These are phyloP conservation scores for Pythium guiyangense DNA, from an alignment of 352 stramenopile species.

Conservation along the genomic window DNA sequence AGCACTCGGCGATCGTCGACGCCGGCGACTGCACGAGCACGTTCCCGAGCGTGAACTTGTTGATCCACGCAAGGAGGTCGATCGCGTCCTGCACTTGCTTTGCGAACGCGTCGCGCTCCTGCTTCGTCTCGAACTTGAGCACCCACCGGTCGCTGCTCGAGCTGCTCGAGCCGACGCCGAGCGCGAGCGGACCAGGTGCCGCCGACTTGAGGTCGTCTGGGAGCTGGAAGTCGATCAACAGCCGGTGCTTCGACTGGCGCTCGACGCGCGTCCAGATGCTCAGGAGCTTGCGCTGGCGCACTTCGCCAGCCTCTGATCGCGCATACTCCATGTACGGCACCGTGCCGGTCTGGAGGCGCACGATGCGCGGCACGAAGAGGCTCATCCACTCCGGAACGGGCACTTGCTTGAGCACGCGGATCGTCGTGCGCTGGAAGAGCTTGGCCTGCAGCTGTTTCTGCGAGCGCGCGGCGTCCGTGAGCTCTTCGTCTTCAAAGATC, in stretches of 20 bases:
- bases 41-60: constrained; percentile 60
- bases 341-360: constrained; percentile 53
- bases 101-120: constrained; percentile 54
- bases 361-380: constrained; percentile 62
- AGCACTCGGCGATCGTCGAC: constrained; percentile 60
- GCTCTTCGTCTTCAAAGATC: constrained; percentile 30
- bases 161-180: constrained; percentile 6
- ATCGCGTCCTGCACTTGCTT: constrained; percentile 63
- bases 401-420: constrained; percentile 65
- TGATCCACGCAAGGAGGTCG: constrained; percentile 61
- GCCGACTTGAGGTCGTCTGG: constrained; percentile 21
- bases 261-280: constrained; percentile 52
- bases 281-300: constrained; percentile 61
- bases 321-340: constrained; percentile 67
- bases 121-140: constrained; percentile 71
- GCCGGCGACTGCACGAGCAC: constrained; percentile 51
- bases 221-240: constrained; percentile 61
- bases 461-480: constrained; percentile 10
- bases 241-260: constrained; percentile 62
- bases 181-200: constrained; percentile 9
- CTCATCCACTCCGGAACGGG: constrained; percentile 71
- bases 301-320: constrained; percentile 41
- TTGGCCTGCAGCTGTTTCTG: constrained; percentile 49
- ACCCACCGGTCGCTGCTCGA: constrained; percentile 50
- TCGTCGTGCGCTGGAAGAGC: constrained; percentile 35